Evolutionary conservation across 768 basidiomycete species (phyloP).

Genomic region (Chlorophyllum brunneum): DNA sequence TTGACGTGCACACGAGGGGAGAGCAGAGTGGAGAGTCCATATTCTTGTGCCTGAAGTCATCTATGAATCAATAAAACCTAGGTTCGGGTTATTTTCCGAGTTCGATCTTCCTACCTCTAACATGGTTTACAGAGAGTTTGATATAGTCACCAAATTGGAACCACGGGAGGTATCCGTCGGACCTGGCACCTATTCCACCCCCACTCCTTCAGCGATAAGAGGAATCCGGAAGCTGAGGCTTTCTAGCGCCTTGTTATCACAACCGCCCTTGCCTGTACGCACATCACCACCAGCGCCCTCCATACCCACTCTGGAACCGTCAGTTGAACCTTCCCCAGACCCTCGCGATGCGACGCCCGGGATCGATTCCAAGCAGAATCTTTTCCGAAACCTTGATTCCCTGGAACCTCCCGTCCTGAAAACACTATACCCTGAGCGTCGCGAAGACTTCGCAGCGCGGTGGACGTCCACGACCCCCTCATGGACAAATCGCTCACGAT

Average conservation of each 20-base stretch:
- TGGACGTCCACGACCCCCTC: neutral
- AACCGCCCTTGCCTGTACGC: too few species aligned
- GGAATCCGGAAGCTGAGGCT: too few species aligned
- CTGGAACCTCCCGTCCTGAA: neutral
- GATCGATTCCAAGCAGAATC: neutral
- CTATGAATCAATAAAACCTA: neutral
- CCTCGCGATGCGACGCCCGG: neutral
- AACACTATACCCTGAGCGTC: neutral
- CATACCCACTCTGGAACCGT: neutral
- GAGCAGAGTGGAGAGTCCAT: conserved; percentile 10
- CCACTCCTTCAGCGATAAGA: neutral
- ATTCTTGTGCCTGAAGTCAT: conserved; percentile 6
- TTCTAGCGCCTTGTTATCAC: too few species aligned
- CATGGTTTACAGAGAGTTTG: neutral
- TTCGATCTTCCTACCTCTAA: neutral
- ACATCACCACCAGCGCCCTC: neutral
- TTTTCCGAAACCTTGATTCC: neutral
- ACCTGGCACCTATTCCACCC: neutral
- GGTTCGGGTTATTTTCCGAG: neutral
- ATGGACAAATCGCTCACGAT: neutral
- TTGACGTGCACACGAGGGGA: neutral
- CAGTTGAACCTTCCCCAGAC: neutral
- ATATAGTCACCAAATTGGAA: neutral
- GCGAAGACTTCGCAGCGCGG: neutral
- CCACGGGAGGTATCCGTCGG: neutral